Evolutionary conservation across 441 rosid species (phyloP).

Genomic region (Isatis lusitanica): DNA sequence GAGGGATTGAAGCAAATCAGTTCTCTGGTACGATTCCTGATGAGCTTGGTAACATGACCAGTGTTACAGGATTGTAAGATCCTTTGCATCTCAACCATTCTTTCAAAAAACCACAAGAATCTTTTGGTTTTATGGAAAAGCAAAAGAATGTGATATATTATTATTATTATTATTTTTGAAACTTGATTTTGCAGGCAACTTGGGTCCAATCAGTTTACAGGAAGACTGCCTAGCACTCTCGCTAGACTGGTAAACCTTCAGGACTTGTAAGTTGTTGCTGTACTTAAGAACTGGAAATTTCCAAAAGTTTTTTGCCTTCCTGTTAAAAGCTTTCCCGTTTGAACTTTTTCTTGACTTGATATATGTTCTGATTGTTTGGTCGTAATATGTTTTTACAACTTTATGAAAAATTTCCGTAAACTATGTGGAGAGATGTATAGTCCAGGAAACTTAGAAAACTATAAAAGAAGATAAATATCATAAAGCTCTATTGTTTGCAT

Average conservation of each 20-base stretch:
- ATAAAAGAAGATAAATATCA: no score
- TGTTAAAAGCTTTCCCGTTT: no score
- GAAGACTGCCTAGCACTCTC: neutral
- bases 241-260: neutral
- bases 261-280: neutral
- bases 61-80: neutral
- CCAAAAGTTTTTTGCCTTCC: no score
- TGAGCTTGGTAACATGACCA: slow-evolving; percentile 28
- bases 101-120: neutral
- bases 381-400: no score
- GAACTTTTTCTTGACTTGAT: no score
- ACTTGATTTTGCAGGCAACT: neutral
- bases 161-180: neutral
- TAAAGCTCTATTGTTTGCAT: neutral
- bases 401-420: no score
- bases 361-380: no score
- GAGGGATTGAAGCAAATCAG: slow-evolving; percentile 18
- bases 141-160: neutral
- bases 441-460: no score
- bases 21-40: slow-evolving; percentile 20
- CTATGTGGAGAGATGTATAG: no score
- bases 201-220: neutral
- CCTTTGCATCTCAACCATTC: neutral
- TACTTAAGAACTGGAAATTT: neutral
- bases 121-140: neutral